phyloP scores from a whole-genome alignment of 257 asterid genomes.

The Coffea canephora region DNA sequence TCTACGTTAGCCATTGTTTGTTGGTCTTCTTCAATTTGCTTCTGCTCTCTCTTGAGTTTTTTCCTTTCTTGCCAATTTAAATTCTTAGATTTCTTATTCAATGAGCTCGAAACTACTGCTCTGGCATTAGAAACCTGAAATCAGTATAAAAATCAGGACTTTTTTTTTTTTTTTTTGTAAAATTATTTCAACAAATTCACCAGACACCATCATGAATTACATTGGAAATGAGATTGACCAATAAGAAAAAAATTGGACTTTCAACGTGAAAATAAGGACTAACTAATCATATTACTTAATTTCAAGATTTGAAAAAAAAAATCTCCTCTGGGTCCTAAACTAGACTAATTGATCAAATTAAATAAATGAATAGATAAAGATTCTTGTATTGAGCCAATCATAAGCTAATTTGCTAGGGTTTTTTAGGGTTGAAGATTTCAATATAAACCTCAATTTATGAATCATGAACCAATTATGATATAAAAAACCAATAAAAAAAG shows the following conservation, averaged over 20 bases:
- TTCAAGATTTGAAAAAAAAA: too few relatives aligned
- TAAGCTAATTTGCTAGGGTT: not conserved
- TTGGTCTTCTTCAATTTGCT: constrained; percentile 71
- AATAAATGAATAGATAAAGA: not conserved
- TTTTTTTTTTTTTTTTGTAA: not conserved
- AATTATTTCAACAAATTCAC: too few relatives aligned
- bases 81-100: constrained; percentile 59
- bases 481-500: too few relatives aligned
- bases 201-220: not conserved
- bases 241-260: too few relatives aligned
- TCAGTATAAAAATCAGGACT: not conserved
- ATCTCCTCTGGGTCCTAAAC: too few relatives aligned
- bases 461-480: too few relatives aligned
- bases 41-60: constrained; percentile 56
- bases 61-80: constrained; percentile 64
- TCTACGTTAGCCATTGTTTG: constrained; percentile 57
- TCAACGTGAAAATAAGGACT: too few relatives aligned
- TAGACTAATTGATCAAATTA: not conserved
- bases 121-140: constrained; percentile 46
- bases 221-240: too few relatives aligned
- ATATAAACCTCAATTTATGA: too few relatives aligned
- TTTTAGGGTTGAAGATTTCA: not conserved
- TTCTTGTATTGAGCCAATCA: not conserved
- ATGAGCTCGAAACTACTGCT: constrained; percentile 26
- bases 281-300: too few relatives aligned